These are phyloP conservation scores for Aegilops bicornis DNA, from an alignment of 176 grass and related monocot species.

Conservation along the genomic window DNA sequence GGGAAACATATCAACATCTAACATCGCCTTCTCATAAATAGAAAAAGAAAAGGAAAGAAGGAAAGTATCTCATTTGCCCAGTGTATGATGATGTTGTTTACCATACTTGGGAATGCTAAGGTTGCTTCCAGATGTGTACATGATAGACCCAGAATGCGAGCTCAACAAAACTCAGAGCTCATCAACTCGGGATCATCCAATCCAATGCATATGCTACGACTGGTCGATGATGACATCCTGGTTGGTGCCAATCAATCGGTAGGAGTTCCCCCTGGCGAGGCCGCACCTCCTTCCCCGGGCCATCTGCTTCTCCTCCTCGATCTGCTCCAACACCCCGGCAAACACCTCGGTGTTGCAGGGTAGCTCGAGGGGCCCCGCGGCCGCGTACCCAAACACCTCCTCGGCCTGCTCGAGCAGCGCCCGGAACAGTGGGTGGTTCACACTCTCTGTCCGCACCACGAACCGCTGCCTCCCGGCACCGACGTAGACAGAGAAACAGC, in stretches of 20 bases:
- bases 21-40: background rate
- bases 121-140: background rate
- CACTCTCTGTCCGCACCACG: conserved; percentile 43
- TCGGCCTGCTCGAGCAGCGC: conserved; percentile 57
- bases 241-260: conserved; percentile 19
- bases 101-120: background rate
- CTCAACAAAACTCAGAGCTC: conserved; percentile 22
- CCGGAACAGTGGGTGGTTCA: conserved; percentile 60
- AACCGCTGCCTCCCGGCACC: conserved; percentile 47
- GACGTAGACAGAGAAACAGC: conserved; percentile 51
- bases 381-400: conserved; percentile 49
- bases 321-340: conserved; percentile 39
- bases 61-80: background rate
- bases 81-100: background rate
- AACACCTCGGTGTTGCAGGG: conserved; percentile 53
- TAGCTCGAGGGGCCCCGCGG: conserved; percentile 53
- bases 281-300: background rate
- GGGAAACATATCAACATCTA: background rate
- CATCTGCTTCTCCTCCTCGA: conserved; percentile 37
- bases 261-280: conserved; percentile 28
- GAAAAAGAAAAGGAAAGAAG: background rate
- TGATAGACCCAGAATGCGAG: background rate
- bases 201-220: background rate
- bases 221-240: background rate
- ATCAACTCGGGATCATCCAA: background rate